A percentile compares a stretch with the other conserved stretches of the same genome.
These are phyloP conservation scores for Coleophoma crateriformis DNA, from an alignment of 2,329 filamentous ascomycete genomes.

Conservation along the genomic window DNA sequence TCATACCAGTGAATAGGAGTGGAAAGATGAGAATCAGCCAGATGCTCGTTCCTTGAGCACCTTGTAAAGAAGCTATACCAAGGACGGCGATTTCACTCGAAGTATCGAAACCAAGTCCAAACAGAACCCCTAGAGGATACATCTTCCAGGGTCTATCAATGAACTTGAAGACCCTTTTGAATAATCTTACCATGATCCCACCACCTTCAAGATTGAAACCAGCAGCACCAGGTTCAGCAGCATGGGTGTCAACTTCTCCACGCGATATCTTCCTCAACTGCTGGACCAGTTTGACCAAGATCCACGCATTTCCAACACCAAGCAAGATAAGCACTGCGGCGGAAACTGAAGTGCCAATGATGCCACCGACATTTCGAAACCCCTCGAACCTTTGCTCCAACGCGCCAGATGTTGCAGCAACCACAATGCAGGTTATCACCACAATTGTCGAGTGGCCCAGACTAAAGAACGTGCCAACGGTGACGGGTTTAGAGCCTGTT, in stretches of 20 bases:
- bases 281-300: conserved; percentile 70
- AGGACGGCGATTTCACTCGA: conserved; percentile 89
- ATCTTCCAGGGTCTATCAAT: conserved; percentile 85
- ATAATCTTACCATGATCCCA: conserved; percentile 66
- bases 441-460: conserved; percentile 93
- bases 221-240: conserved; percentile 22
- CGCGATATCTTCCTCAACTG: conserved; percentile 60
- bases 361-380: conserved; percentile 76
- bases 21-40: conserved; percentile 96
- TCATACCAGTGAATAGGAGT: conserved; percentile 73
- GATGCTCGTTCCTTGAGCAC: conserved; percentile 77
- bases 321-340: conserved; percentile 78
- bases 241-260: conserved; percentile 17
- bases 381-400: conserved; percentile 74
- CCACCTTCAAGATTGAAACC: conserved; percentile 67
- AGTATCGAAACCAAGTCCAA: conserved; percentile 91
- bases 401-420: conserved; percentile 84
- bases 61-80: conserved; percentile 85
- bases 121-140: conserved; percentile 85
- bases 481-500: conserved; percentile 77
- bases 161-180: conserved; percentile 72
- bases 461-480: conserved; percentile 91
- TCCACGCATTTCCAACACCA: conserved; percentile 79
- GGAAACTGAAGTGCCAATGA: conserved; percentile 84
- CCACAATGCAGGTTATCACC: conserved; percentile 81